A percentile compares a stretch with the other conserved stretches of the same genome.
These are phyloP conservation scores for Botrytis paeoniae DNA, from an alignment of 2,329 filamentous ascomycete species.

Conservation along the genomic window DNA sequence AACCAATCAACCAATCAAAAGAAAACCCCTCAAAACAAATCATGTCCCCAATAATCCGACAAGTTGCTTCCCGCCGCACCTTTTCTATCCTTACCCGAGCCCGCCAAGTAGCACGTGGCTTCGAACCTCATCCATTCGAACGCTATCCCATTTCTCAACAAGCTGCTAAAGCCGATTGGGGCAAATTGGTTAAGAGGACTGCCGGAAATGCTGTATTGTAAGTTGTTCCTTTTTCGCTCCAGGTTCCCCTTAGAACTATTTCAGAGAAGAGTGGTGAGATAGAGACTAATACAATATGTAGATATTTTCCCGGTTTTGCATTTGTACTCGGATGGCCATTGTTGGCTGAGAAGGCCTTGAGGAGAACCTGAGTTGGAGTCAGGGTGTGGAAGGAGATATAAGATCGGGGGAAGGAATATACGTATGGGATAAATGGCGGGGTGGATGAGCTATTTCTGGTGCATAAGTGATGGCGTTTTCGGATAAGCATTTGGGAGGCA, in stretches of 20 bases:
- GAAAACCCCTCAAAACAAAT: background rate
- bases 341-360: slow-evolving; percentile 10
- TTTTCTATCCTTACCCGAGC: slow-evolving; percentile 13
- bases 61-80: slow-evolving; percentile 9
- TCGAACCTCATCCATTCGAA: slow-evolving; percentile 18
- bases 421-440: background rate
- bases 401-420: background rate
- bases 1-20: background rate
- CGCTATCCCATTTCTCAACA: slow-evolving; percentile 11
- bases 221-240: background rate
- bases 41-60: slow-evolving; percentile 19
- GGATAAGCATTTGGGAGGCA: background rate
- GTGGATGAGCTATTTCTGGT: background rate
- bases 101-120: slow-evolving; percentile 10
- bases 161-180: slow-evolving; percentile 11
- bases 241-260: rapidly evolving
- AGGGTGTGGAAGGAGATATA: background rate
- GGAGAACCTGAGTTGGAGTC: background rate
- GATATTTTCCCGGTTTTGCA: slow-evolving; percentile 18
- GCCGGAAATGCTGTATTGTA: slow-evolving; percentile 14
- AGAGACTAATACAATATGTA: background rate
- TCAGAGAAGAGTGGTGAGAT: background rate
- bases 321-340: slow-evolving; percentile 20
- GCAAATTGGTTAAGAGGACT: background rate
- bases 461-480: background rate